A percentile compares a stretch with the other conserved stretches of the same genome.
phyloP scores from a whole-genome alignment of 208 protist genomes.

The Trypanosoma cruzi region DNA sequence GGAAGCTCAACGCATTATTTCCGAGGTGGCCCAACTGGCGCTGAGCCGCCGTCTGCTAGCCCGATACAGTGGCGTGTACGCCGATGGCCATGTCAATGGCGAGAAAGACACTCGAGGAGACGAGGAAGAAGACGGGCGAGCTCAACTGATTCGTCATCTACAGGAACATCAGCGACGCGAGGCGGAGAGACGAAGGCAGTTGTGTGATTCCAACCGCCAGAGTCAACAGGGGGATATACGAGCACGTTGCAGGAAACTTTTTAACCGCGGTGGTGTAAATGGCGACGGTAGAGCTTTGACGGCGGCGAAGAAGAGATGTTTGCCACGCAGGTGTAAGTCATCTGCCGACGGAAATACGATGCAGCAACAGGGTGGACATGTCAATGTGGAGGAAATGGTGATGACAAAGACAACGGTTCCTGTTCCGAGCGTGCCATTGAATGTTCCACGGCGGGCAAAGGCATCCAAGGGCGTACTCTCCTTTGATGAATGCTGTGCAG shows the following conservation, averaged over 20 bases:
- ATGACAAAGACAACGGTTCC: not conserved
- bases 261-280: not conserved
- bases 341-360: not conserved
- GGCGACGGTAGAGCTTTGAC: not conserved
- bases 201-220: not conserved
- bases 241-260: constrained; percentile 11
- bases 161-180: constrained; percentile 6
- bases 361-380: not conserved
- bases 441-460: constrained; percentile 13
- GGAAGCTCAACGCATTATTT: constrained; percentile 22
- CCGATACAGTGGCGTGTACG: constrained; percentile 32
- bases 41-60: constrained; percentile 24
- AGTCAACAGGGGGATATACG: not conserved
- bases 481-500: constrained; percentile 16
- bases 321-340: not conserved
- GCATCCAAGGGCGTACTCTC: not conserved
- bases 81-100: not conserved
- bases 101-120: not conserved
- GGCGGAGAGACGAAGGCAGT: not conserved
- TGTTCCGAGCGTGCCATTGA: not conserved
- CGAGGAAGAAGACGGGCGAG: not conserved
- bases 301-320: not conserved
- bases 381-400: not conserved
- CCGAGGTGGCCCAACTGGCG: constrained; percentile 16
- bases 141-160: constrained; percentile 20